Percentiles rank a stretch among this genome's conserved stretches.
phyloP scores from a whole-genome alignment of 768 basidiomycete species.

The Amanita inopinata region DNA sequence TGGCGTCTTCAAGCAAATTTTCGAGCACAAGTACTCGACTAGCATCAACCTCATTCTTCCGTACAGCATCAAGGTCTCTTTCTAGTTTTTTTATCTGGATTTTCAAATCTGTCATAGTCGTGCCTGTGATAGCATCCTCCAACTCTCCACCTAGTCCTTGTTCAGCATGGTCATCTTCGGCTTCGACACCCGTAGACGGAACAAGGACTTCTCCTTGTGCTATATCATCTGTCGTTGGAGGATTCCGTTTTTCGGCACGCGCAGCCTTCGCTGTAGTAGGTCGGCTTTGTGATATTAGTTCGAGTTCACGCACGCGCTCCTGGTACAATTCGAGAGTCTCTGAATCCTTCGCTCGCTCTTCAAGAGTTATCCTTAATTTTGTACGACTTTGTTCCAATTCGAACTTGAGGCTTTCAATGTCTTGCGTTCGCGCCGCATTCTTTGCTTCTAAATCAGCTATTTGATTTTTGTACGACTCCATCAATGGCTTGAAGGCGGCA shows the following conservation, averaged over 20 bases:
- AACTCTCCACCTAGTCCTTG: conserved; percentile 77
- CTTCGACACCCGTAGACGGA: conserved; percentile 19
- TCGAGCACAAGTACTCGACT: conserved; percentile 79
- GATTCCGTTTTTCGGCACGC: conserved; percentile 12
- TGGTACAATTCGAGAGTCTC: conserved; percentile 86
- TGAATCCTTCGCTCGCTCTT: conserved; percentile 68
- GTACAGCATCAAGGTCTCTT: conserved; percentile 68
- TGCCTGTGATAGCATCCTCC: conserved; percentile 76
- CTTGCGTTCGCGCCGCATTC: conserved; percentile 51
- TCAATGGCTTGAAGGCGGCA: conserved; percentile 74
- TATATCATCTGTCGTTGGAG: neutral
- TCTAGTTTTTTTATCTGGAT: conserved; percentile 75
- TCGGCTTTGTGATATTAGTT: conserved; percentile 48
- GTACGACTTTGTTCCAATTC: conserved; percentile 69
- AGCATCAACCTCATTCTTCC: conserved; percentile 67
- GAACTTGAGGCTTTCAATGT: conserved; percentile 62
- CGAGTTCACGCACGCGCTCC: conserved; percentile 83
- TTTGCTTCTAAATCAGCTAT: conserved; percentile 75
- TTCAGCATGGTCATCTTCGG: conserved; percentile 31
- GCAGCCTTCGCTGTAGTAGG: conserved; percentile 20
- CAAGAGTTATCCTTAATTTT: conserved; percentile 54
- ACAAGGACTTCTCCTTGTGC: conserved; percentile 11
- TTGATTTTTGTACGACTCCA: conserved; percentile 88
- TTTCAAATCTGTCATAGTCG: conserved; percentile 88
- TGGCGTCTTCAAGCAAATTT: conserved; percentile 86